Conservation (phyloP, 495 filamentous ascomycete genomes). For the Penicillium fimorum region DNA sequence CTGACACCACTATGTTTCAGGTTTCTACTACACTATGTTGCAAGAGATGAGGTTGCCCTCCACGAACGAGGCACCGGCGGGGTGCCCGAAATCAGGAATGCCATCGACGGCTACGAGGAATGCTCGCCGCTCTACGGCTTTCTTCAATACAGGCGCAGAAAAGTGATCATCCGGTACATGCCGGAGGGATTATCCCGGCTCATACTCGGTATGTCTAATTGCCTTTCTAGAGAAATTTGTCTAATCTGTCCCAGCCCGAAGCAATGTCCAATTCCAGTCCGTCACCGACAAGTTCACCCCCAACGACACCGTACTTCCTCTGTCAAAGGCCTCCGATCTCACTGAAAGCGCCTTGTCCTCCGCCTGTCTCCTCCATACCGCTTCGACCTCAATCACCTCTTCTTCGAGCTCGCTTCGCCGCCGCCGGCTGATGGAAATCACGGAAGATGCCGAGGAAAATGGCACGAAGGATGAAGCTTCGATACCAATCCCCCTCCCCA, state of each 20-base stretch:
- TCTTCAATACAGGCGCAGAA: conserved; percentile 82
- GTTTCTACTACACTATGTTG: conserved; percentile 91
- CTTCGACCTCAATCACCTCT: conserved; percentile 81
- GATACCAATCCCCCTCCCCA: conserved; percentile 9
- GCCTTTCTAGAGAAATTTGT: not conserved
- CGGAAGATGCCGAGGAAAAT: conserved; percentile 74
- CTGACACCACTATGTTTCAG: conserved; percentile 44
- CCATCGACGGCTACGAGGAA: conserved; percentile 75
- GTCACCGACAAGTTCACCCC: conserved; percentile 83
- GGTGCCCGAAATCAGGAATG: conserved; percentile 76
- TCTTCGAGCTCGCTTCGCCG: conserved; percentile 77
- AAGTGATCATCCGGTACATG: conserved; percentile 87
- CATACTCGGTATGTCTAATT: conserved; percentile 69
- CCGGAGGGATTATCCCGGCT: conserved; percentile 88
- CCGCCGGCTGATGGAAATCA: conserved; percentile 81
- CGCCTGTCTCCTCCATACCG: conserved; percentile 86
- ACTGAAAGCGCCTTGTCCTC: conserved; percentile 84
- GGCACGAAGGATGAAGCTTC: conserved; percentile 51
- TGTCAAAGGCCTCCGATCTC: conserved; percentile 71
- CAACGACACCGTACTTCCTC: conserved; percentile 77
- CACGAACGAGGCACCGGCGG: conserved; percentile 77
- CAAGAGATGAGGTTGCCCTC: conserved; percentile 84
- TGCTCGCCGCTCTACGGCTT: conserved; percentile 89
- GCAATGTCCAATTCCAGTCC: conserved; percentile 89
- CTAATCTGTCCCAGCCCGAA: conserved; percentile 62